Conservation (phyloP, 2,329 filamentous ascomycete genomes). For the Pseudogymnoascus sp. region DNA sequence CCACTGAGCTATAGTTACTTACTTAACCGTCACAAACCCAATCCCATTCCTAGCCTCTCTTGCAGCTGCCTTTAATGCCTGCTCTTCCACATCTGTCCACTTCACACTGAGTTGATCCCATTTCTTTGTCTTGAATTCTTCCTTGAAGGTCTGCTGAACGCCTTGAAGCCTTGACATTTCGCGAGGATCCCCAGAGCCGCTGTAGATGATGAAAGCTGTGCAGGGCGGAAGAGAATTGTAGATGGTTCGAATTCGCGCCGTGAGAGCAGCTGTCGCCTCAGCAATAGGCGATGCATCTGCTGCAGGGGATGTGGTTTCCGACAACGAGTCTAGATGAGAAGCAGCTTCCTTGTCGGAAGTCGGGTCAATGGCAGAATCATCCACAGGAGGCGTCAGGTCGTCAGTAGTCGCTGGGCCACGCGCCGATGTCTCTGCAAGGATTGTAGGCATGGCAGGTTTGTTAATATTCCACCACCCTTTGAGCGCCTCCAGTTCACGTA, state of each 20-base stretch:
- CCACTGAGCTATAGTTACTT: conserved; percentile 19
- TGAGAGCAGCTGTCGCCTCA: conserved; percentile 24
- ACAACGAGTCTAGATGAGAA: not conserved
- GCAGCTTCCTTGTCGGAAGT: not conserved
- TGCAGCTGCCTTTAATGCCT: conserved; percentile 53
- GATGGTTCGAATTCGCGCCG: conserved; percentile 47
- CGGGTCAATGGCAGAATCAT: not conserved
- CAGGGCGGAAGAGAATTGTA: conserved; percentile 56
- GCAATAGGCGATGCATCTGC: conserved; percentile 15
- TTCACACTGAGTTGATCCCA: conserved; percentile 62
- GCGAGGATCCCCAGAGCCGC: conserved; percentile 61
- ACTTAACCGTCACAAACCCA: conserved; percentile 61
- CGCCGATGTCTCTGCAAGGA: conserved; percentile 12
- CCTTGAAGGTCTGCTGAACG: conserved; percentile 54
- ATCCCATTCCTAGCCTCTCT: conserved; percentile 54
- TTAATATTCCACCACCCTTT: conserved; percentile 64
- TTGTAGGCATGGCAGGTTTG: conserved; percentile 24
- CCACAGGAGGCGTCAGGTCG: conserved; percentile 10
- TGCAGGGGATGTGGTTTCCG: not conserved
- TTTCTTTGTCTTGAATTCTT: conserved; percentile 59
- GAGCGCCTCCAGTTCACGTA: conserved; percentile 58
- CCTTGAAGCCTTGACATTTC: conserved; percentile 58
- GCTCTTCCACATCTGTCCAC: conserved; percentile 63
- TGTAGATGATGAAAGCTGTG: conserved; percentile 59
- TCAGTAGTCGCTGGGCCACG: conserved; percentile 14